Conservation (phyloP, 345 rosid genomes). For the Populus euphratica region DNA sequence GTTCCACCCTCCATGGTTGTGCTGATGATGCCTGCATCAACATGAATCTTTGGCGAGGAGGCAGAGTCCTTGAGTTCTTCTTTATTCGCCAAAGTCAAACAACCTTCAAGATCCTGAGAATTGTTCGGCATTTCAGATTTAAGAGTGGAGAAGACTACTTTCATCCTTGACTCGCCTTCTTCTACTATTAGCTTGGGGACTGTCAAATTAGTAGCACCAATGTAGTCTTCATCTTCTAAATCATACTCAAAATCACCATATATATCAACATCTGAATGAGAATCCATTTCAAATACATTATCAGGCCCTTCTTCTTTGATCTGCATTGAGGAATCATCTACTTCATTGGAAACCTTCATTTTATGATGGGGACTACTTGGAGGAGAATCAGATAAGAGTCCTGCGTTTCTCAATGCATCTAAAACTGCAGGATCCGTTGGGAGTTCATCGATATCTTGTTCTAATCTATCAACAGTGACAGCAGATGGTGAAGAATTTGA, state of each 20-base stretch:
- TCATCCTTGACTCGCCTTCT: constrained; percentile 56
- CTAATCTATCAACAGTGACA: constrained; percentile 27
- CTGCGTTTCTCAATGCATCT: constrained; percentile 77
- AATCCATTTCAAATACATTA: constrained; percentile 60
- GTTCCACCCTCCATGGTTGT: constrained; percentile 31
- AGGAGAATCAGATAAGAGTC: constrained; percentile 92
- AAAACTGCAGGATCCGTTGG: constrained; percentile 43
- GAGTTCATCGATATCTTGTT: constrained; percentile 32
- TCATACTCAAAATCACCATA: constrained; percentile 87
- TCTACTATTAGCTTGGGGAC: constrained; percentile 43
- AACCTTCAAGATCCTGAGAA: constrained; percentile 23
- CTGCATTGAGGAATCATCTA: constrained; percentile 30
- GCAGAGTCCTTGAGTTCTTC: constrained; percentile 26
- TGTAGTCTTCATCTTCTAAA: constrained; percentile 74
- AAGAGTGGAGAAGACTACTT: constrained; percentile 63
- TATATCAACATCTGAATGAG: constrained; percentile 63
- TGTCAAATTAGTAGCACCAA: constrained; percentile 52
- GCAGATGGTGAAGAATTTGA: constrained; percentile 34
- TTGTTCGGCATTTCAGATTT: constrained; percentile 38
- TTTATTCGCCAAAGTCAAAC: constrained; percentile 28
- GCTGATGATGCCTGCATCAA: constrained; percentile 18
- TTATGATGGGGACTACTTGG: constrained; percentile 61
- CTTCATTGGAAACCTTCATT: constrained; percentile 31
- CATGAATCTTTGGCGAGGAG: constrained; percentile 5
- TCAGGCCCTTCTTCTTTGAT: constrained; percentile 49